Evolutionary conservation across 2,329 filamentous ascomycete species (phyloP), one percentile per base, ranked within the genome.

Genomic region (Truncatella angustata): DNA sequence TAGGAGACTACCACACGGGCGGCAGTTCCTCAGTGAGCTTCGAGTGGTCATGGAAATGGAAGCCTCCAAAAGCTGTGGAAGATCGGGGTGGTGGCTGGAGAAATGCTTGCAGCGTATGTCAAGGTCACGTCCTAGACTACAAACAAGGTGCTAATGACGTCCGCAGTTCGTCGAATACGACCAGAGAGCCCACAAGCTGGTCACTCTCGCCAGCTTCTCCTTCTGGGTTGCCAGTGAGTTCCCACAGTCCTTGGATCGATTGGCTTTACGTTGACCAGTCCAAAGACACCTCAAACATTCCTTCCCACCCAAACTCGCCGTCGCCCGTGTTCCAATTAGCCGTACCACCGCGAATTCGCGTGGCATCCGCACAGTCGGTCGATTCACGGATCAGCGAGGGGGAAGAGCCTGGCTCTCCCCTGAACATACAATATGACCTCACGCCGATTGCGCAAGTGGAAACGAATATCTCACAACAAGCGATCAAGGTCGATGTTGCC

Each of bases 41-140:
- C 66, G 88, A 93, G 58, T 99, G 93, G 91, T 86, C 87, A 6
- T 99, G 94, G 94, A 94, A 88, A 76, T 99, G 93, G 91, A 91
- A 88, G 66, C 90, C 94, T 7, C 94, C 94, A 34, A 96, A 91
- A 76, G 65, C 75, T 12, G 73, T 75, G 14, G 92, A 97, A 66
- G 92, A 97, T 66, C 84, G 84, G 63, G 90, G 89, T 26, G 91
- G 91, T 52, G 94, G 94, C 40, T 99, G 94, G 93, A 89, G 91
- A 65, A 97, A 95, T 66, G 89, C 87, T 62, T 97, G 94, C 78
- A 97, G 91, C 68, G 87, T 91, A 76, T 56, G 81, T 72, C 23
- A 14, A n/a, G 14, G 18, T 26, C 21, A 20, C 26, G n/a, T 10
- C 11, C 39, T 44, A 49, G 9, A 49, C 54, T 14, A 26, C 47